These are phyloP conservation scores for Myochromella boudieri DNA, from an alignment of 768 basidiomycete species.

Conservation along the genomic window DNA sequence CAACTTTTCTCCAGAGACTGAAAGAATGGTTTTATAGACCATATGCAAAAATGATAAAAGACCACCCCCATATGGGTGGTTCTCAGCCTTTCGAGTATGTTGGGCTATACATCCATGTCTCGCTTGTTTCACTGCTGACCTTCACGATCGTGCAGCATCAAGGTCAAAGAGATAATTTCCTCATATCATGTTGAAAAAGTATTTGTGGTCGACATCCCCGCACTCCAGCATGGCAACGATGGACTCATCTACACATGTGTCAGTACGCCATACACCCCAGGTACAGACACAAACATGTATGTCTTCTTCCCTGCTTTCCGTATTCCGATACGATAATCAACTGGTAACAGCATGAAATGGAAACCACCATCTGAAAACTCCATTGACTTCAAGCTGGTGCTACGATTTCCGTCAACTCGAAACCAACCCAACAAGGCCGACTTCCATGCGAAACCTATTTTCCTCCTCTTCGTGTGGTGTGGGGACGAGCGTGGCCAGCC, in stretches of 20 bases:
- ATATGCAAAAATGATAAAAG: conserved; percentile 64
- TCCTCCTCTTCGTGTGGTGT: conserved; percentile 79
- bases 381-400: conserved; percentile 92
- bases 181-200: conserved; percentile 90
- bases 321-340: not conserved
- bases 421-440: conserved; percentile 65
- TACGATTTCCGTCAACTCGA: conserved; percentile 81
- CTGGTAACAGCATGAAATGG: conserved; percentile 76
- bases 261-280: conserved; percentile 77
- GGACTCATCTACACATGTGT: conserved; percentile 97
- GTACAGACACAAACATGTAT: conserved; percentile 88
- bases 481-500: conserved; percentile 58
- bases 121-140: conserved; percentile 9
- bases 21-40: conserved; percentile 83
- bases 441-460: conserved; percentile 81
- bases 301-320: conserved; percentile 19
- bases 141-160: conserved; percentile 51
- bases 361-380: conserved; percentile 98
- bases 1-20: conserved; percentile 56
- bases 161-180: conserved; percentile 82
- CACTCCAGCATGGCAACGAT: conserved; percentile 88
- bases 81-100: conserved; percentile 83
- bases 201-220: conserved; percentile 79
- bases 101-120: not conserved
- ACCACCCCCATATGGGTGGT: conserved; percentile 65